Evolutionary conservation across 257 asterid species (phyloP), one percentile per base, ranked within the genome.

Genomic region (Anisodus tanguticus): DNA sequence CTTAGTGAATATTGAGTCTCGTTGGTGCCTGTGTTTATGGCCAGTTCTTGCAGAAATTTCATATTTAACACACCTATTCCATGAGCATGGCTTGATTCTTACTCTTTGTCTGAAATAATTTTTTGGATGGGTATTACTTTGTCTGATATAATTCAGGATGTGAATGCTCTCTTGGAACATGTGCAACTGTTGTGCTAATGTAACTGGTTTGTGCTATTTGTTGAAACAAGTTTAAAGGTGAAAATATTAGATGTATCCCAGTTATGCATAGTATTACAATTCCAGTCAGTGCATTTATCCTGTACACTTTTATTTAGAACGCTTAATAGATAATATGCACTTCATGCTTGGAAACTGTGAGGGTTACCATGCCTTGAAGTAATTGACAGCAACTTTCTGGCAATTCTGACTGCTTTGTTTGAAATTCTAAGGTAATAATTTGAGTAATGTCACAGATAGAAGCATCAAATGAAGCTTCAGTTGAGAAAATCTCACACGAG

Each of bases 391-490:
- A 71, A 71, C 8, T 43, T 71, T 19, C 53, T 43, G 8, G 57
- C 58, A n/a, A 35, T 45, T 71, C n/a, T 16, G 26, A n/a, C 35
- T 71, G 5, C 58, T 72, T 72, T 72, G n/a, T 47, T 16, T 22
- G 59, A 47, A 45, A 72, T 45, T 49, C 37, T 10, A 45, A 72
- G 80, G 80, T 47, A 47, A n/a, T 6, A 74, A 22, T 47, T 47
- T 47, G 60, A 19, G 80, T 72, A 26, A 47, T 74, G 60, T 74
- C 60, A 3, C 43, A 9, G 80, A 49, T n/a, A 74, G 60, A 11
- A 49, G 51, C 60, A 74, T 74, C 60, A 22, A 74, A 74, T 49
- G 80, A 74, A 47, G 60, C 80, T 74, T 74, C 39, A 45, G 54
- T 22, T 10, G n/a, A 19, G 39, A 49, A 11, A 19, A 11, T 74